phyloP scores from a whole-genome alignment of 2,329 filamentous ascomycete species.

The Alternaria ethzedia region DNA sequence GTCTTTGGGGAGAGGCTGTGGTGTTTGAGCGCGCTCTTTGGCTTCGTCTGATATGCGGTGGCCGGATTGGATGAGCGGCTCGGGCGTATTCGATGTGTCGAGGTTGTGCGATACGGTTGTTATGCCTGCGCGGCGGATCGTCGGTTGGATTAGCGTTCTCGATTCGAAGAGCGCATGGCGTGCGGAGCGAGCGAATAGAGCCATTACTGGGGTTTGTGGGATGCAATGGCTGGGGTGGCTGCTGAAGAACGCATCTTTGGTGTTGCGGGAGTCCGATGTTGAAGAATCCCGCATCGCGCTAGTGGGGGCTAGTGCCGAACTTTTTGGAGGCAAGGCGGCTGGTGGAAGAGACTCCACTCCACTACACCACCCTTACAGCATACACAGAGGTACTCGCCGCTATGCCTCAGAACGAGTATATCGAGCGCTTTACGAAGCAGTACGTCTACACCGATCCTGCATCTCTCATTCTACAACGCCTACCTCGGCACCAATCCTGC shows the following conservation, averaged over 20 bases:
- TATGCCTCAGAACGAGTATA: slow-evolving; percentile 81
- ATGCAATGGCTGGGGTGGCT: slow-evolving; percentile 24
- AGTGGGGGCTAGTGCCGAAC: slow-evolving; percentile 24
- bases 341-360: slow-evolving; percentile 13
- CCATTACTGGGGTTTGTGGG: slow-evolving; percentile 26
- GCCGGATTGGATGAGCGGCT: slow-evolving; percentile 58
- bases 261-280: slow-evolving; percentile 25
- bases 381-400: slow-evolving; percentile 15
- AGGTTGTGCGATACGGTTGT: slow-evolving; percentile 51
- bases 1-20: slow-evolving; percentile 21
- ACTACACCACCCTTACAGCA: slow-evolving; percentile 9
- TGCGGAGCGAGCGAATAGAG: slow-evolving; percentile 60
- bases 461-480: neutral
- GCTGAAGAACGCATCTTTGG: slow-evolving; percentile 7
- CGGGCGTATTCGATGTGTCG: slow-evolving; percentile 45
- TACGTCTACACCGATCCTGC: slow-evolving; percentile 46
- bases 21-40: slow-evolving; percentile 27
- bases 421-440: slow-evolving; percentile 75
- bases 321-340: slow-evolving; percentile 31
- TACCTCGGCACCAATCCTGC: neutral
- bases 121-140: slow-evolving; percentile 58
- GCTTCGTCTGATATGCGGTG: slow-evolving; percentile 37
- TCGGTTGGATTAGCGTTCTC: slow-evolving; percentile 58
- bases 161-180: slow-evolving; percentile 70
- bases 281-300: slow-evolving; percentile 24